Conservation (phyloP, 2,329 filamentous ascomycete genomes). For the Parafenestella ontariensis region DNA sequence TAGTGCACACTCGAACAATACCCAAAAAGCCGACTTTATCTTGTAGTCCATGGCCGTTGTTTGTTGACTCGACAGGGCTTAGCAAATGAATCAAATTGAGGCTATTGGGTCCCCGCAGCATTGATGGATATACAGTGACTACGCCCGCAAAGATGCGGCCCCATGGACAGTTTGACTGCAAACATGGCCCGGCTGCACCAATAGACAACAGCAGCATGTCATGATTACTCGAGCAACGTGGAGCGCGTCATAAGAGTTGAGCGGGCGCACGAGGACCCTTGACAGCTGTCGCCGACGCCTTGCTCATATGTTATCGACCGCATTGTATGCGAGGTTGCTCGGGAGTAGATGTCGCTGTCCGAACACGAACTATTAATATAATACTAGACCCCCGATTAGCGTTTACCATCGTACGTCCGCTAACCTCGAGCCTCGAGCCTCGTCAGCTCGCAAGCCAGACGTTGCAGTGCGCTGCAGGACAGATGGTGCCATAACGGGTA, state of each 20-base stretch:
- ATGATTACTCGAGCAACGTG: background rate
- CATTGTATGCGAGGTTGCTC: background rate
- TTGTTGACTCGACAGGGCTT: background rate
- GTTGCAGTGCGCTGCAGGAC: slow-evolving; percentile 5
- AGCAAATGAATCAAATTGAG: background rate
- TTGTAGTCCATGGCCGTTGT: background rate
- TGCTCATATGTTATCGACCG: background rate
- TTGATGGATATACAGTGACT: too few relatives aligned
- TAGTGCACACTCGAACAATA: background rate
- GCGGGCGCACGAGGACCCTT: background rate
- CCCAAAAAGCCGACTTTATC: background rate
- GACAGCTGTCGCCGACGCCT: slow-evolving; percentile 1
- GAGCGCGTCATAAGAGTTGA: background rate
- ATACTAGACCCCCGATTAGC: background rate
- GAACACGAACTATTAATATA: slow-evolving; percentile 4
- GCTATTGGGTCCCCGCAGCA: background rate
- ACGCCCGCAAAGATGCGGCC: too few relatives aligned
- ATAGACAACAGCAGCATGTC: background rate
- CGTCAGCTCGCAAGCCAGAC: background rate
- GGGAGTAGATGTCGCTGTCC: background rate
- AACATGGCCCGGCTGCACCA: background rate
- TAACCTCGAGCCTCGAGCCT: background rate
- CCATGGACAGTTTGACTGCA: too few relatives aligned
- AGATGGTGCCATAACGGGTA: slow-evolving; percentile 7
- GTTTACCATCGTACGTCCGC: background rate